Evolutionary conservation across 768 basidiomycete genomes (phyloP), one percentile per base, ranked within the genome.

Genomic region (Trametes punicea): DNA sequence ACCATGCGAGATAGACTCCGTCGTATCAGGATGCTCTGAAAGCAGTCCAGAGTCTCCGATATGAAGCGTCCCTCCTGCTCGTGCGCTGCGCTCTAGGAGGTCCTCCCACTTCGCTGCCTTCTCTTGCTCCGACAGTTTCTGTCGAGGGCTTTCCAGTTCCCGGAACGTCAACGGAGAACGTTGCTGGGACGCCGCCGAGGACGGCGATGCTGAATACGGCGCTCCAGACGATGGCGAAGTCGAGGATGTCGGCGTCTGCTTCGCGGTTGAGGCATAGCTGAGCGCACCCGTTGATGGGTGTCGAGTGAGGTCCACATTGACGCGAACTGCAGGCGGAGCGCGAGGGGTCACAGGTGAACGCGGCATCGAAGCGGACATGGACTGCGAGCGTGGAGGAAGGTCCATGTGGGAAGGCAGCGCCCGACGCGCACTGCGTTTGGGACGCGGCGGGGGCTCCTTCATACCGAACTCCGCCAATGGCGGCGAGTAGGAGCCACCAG

Each of bases 101-200:
- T 84, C 83, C 52, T 87, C 79, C 88, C 87, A 90, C 63, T 80
- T 81, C 11, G 78, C 81, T 6, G 78, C 77, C 73, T 91, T 91
- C 71, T 91, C 87, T 63, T 80, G 71, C 66, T 88, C 85, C 23
- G 81, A 81, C 66, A 84, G 68, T 39, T 69, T 74, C 21, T 69
- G 68, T 50, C 70, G 68, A 47, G 70, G 69, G 26, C 66, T 67
- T 26, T 70, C 63, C 21, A 83, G 63, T 61, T 81, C 76, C 11
- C 83, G 77, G 71, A 81, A 84, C 40, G 72, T 78, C 44, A 77
- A 45, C 20, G 71, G 71, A 36, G 74, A 69, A 7, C 67, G 69
- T 8, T 56, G 38, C 41, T 61, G 39, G 51, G 62, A 50, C 41
- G 49, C 49, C 1, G 56, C 46, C 0, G 62, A 60, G 16, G 62